Evolutionary conservation across 495 filamentous ascomycete species (phyloP).

Genomic region (Astrothelium macrocarpum): DNA sequence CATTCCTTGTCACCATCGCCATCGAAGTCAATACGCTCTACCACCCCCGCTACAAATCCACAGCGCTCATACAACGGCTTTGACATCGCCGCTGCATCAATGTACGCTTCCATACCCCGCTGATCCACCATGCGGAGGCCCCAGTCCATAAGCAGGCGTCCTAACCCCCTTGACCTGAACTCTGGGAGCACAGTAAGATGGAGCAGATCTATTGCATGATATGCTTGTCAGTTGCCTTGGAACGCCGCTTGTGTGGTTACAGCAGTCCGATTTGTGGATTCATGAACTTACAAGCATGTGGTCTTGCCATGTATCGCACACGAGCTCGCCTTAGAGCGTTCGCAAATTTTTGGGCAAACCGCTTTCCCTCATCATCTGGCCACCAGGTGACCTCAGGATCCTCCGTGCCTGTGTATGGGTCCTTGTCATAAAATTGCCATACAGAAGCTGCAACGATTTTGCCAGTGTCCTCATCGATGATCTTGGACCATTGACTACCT

Average conservation of each 20-base stretch:
- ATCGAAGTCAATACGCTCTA: neutral
- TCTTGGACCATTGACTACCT: neutral
- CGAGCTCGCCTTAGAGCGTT: neutral
- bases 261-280: neutral
- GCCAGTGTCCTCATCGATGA: neutral
- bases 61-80: slow-evolving; percentile 2
- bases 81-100: neutral
- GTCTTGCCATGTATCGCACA: neutral
- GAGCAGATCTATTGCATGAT: neutral
- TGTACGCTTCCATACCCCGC: slow-evolving; percentile 3
- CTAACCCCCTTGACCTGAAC: neutral
- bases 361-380: neutral
- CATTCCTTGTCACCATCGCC: slow-evolving; percentile 3
- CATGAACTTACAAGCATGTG: neutral
- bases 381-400: neutral
- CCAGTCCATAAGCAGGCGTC: neutral
- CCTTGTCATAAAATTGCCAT: neutral
- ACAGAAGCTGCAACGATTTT: slow-evolving; percentile 2
- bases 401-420: neutral
- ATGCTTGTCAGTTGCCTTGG: neutral
- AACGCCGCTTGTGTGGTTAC: neutral
- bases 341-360: neutral
- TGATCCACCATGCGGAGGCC: neutral
- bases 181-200: neutral
- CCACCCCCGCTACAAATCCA: neutral